These are phyloP conservation scores for Angomonas deanei DNA, from an alignment of 208 protist genomes.

Conservation along the genomic window DNA sequence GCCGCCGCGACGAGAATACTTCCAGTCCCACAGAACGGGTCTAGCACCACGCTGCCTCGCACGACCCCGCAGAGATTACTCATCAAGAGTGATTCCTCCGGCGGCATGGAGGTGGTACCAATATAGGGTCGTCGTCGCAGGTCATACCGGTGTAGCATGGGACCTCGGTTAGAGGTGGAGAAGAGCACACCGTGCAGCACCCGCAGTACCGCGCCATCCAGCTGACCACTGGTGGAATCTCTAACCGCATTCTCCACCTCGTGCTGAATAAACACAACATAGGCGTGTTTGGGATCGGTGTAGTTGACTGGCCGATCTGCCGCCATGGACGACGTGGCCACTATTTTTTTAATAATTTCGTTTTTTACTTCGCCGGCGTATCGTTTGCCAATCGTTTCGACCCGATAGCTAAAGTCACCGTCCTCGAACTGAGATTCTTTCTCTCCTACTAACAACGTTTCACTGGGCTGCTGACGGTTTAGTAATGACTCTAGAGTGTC, in stretches of 20 bases:
- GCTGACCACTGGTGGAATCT: constrained; percentile 23
- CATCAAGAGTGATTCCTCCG: constrained; percentile 91
- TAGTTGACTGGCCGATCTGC: constrained; percentile 15
- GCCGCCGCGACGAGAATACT: constrained; percentile 81
- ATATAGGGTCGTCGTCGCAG: constrained; percentile 89
- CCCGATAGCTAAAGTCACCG: constrained; percentile 34
- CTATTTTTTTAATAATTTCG: constrained; percentile 29
- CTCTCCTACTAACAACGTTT: constrained; percentile 21
- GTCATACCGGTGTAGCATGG: constrained; percentile 65
- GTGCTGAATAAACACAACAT: constrained; percentile 63
- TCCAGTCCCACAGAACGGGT: constrained; percentile 93
- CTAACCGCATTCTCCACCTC: constrained; percentile 26
- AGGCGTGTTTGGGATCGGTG: constrained; percentile 17
- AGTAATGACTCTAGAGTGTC: constrained; percentile 38
- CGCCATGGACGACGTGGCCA: constrained; percentile 8
- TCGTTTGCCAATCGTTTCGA: constrained; percentile 71
- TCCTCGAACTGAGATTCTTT: constrained; percentile 16
- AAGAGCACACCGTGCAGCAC: constrained; percentile 42
- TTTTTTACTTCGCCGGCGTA: constrained; percentile 50
- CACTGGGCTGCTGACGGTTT: not conserved
- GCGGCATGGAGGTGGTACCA: constrained; percentile 95
- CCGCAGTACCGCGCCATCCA: constrained; percentile 34
- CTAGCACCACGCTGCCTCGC: constrained; percentile 57
- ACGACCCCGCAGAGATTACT: constrained; percentile 79
- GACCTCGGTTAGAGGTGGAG: constrained; percentile 26